A percentile compares a stretch with the other conserved stretches of the same genome.
Conservation (phyloP, 176 grass and related monocot genomes). For the Puya raimondii region DNA sequence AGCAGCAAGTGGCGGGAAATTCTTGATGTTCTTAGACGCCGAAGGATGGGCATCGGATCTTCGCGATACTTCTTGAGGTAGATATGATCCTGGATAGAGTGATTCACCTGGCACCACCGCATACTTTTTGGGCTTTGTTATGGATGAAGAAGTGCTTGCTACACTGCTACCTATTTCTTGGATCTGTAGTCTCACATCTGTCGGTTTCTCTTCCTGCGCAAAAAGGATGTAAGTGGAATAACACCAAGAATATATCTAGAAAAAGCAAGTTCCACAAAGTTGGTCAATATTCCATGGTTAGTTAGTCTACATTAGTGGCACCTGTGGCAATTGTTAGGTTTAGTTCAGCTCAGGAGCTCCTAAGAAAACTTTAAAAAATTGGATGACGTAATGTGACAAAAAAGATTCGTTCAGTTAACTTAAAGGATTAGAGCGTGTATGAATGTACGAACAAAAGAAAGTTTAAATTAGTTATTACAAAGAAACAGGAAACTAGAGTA, state of each 20-base stretch:
- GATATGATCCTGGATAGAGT: not conserved
- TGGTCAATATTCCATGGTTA: too few relatives aligned
- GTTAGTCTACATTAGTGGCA: too few relatives aligned
- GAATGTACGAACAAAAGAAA: not conserved
- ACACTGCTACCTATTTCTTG: not conserved
- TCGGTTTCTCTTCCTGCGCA: not conserved
- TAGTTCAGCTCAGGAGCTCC: too few relatives aligned
- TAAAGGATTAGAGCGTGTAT: too few relatives aligned
- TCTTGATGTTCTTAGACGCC: not conserved
- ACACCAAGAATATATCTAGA: not conserved
- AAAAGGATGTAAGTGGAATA: slow-evolving; percentile 1
- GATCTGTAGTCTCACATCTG: not conserved
- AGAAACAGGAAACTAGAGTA: not conserved
- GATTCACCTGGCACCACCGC: slow-evolving; percentile 3
- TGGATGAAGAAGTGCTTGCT: not conserved
- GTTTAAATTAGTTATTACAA: not conserved
- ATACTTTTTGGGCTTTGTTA: not conserved
- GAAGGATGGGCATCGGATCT: not conserved
- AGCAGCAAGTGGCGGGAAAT: not conserved
- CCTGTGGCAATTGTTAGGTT: too few relatives aligned
- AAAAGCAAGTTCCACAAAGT: too few relatives aligned
- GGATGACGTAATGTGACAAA: too few relatives aligned
- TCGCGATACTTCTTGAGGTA: slow-evolving; percentile 8
- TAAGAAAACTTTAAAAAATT: too few relatives aligned
- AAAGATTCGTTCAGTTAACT: too few relatives aligned